phyloP scores from a whole-genome alignment of 2,329 filamentous ascomycete species.

The Xylariaceae sp. region DNA sequence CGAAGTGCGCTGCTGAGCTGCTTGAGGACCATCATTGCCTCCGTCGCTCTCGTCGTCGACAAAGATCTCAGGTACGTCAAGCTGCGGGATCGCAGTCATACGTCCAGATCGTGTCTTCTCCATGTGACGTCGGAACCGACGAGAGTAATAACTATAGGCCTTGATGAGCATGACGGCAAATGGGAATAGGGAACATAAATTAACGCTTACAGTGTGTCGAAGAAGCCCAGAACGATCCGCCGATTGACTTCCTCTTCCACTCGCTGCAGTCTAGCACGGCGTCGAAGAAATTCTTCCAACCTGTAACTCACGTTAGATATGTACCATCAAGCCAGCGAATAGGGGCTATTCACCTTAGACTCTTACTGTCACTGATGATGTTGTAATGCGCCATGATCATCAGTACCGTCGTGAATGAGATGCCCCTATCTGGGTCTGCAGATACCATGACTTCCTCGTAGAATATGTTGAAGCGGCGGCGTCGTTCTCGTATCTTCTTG shows the following conservation, averaged over 20 bases:
- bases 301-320: conserved; percentile 37
- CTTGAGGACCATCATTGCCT: conserved; percentile 25
- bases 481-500: conserved; percentile 64
- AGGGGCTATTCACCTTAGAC: conserved; percentile 58
- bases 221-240: conserved; percentile 87
- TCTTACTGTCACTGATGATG: conserved; percentile 96
- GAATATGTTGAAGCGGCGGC: conserved; percentile 84
- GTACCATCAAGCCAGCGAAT: not conserved
- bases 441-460: conserved; percentile 95
- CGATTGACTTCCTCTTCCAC: conserved; percentile 92
- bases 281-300: conserved; percentile 88
- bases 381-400: conserved; percentile 99
- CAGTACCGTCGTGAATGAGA: conserved; percentile 84
- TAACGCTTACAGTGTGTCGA: conserved; percentile 69
- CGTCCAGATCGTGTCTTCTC: conserved; percentile 67
- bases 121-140: conserved; percentile 70
- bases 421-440: conserved; percentile 81
- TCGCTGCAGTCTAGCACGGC: conserved; percentile 81
- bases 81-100: conserved; percentile 71
- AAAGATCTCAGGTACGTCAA: conserved; percentile 83
- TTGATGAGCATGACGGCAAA: conserved; percentile 13
- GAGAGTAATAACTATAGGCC: conserved; percentile 63
- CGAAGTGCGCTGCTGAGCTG: conserved; percentile 27
- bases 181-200: not conserved
- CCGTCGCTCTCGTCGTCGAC: conserved; percentile 69